Percentiles rank a stretch among this genome's conserved stretches.
These are phyloP conservation scores for Thelonectria rubi DNA, from an alignment of 2,329 filamentous ascomycete genomes.

Conservation along the genomic window DNA sequence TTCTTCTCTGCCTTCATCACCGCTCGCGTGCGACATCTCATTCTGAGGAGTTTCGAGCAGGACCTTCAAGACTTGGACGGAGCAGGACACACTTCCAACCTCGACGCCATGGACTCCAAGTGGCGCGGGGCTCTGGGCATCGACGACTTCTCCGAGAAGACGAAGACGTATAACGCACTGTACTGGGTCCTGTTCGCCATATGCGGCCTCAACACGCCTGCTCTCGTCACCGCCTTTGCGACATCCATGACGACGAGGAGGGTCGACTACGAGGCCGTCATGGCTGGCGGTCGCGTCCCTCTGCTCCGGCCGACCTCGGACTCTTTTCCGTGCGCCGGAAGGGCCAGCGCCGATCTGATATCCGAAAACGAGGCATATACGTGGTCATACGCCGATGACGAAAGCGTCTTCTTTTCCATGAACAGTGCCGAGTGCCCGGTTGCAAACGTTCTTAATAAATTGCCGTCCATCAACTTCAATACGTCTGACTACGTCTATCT, in stretches of 20 bases:
- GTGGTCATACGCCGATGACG: background rate
- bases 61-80: background rate
- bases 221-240: background rate
- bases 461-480: background rate
- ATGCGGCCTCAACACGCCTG: background rate
- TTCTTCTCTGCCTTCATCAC: background rate
- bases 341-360: background rate
- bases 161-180: background rate
- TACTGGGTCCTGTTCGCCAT: background rate
- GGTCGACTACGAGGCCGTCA: background rate
- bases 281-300: background rate
- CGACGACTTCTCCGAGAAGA: background rate
- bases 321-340: background rate
- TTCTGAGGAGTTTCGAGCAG: background rate
- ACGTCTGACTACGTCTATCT: background rate
- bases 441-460: background rate
- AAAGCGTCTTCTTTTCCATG: background rate
- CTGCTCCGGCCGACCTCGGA: background rate
- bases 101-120: background rate
- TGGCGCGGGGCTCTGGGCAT: background rate
- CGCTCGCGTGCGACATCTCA: background rate
- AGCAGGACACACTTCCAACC: background rate
- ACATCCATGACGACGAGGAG: background rate
- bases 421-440: background rate
- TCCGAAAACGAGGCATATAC: background rate